phyloP scores from a whole-genome alignment of 2,329 filamentous ascomycete genomes.

The Xylaria digitata region DNA sequence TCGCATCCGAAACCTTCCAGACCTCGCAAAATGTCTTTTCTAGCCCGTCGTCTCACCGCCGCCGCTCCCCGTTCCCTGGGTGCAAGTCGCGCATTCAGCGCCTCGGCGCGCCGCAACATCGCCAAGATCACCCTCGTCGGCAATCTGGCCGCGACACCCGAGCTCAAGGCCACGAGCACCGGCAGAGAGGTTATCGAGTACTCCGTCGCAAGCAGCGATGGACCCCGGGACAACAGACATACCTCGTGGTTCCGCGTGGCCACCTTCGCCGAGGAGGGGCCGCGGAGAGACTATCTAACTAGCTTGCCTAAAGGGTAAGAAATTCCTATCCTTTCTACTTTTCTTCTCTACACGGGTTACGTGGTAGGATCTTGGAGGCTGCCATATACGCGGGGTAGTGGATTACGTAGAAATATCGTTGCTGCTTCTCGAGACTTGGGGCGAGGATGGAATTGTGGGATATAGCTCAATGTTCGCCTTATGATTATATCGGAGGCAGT shows the following conservation, averaged over 20 bases:
- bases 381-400: neutral
- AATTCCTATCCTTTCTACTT: constrained; percentile 41
- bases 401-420: neutral
- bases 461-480: neutral
- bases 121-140: constrained; percentile 90
- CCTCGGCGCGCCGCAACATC: constrained; percentile 71
- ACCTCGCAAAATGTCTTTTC: constrained; percentile 54
- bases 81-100: constrained; percentile 78
- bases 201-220: constrained; percentile 75
- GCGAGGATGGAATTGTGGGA: neutral
- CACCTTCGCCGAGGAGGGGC: constrained; percentile 75
- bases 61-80: constrained; percentile 51
- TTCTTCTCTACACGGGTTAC: neutral
- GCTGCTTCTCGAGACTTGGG: neutral
- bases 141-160: constrained; percentile 82
- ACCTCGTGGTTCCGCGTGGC: constrained; percentile 88
- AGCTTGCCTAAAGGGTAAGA: constrained; percentile 85
- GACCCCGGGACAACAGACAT: constrained; percentile 74
- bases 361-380: neutral
- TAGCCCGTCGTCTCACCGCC: constrained; percentile 64
- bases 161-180: constrained; percentile 75
- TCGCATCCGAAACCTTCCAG: neutral
- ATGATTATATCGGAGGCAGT: neutral
- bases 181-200: constrained; percentile 83
- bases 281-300: constrained; percentile 77